Evolutionary conservation across 208 protist species (phyloP), one percentile per base, ranked within the genome.

Genomic region (Trypanosoma conorhini): DNA sequence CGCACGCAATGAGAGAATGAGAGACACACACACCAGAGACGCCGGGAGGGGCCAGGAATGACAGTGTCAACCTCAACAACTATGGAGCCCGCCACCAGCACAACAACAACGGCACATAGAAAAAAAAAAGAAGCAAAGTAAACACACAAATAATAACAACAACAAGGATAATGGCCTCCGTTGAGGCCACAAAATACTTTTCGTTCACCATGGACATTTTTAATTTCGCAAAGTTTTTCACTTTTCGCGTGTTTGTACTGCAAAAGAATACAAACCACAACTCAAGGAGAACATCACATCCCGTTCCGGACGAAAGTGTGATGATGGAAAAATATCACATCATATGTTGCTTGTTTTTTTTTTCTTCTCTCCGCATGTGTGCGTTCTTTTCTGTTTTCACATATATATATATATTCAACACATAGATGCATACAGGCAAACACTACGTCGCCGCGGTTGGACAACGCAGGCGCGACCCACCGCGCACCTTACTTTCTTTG

Each of bases 401-500:
- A 21, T 46, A 46, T 10, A 19, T 46, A 46, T 19, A 46, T 46
- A 10, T 19, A 46, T 46, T 38, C 2, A 38, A 38, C 33, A 38
- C 33, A 38, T 9, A 38, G 33, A 7, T 38, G 33, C 33, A 38
- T 9, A 38, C 33, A 38, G 33, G 33, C 7, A 38, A 7, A 38
- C 33, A 38, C 33, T 9, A 38, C 2, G 7, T 38, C 7, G 2
- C 42, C 9, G 42, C 42, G 1, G 15, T 10, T 19, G 9, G 42
- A 46, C 8, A 46, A 46, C 42, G 13, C 42, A 46, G 50, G 40
- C 63, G 38, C 56, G 58, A 67, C 50, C 60, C 52, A 26, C 60
- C 10, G 24, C 38, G 61, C 33, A 12, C 71, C 61, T 55, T 82
- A 71, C 19, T 68, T 22, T 58, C 54, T 54, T 64, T 48, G 22